These are phyloP conservation scores for Phytophthora pisi DNA, from an alignment of 352 stramenopile species.

Conservation along the genomic window DNA sequence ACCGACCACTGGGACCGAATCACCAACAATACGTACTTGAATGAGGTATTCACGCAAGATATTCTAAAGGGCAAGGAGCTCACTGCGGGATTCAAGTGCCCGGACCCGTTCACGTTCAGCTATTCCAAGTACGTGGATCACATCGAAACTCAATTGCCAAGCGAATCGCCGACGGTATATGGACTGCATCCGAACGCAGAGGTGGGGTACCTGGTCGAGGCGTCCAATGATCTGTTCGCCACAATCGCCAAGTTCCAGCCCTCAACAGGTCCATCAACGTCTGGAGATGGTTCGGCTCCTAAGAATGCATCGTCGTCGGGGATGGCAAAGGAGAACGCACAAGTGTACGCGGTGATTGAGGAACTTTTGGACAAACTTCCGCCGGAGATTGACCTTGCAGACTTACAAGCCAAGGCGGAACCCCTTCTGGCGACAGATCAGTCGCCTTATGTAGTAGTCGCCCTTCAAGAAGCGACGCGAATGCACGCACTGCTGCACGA, in stretches of 20 bases:
- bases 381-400: slow-evolving; percentile 57
- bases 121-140: slow-evolving; percentile 95
- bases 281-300: slow-evolving; percentile 35
- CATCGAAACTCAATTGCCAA: slow-evolving; percentile 72
- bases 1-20: slow-evolving; percentile 87
- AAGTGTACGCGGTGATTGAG: slow-evolving; percentile 59
- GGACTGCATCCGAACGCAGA: slow-evolving; percentile 83
- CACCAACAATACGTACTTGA: slow-evolving; percentile 81
- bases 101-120: slow-evolving; percentile 66
- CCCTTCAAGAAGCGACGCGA: slow-evolving; percentile 78
- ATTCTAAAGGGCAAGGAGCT: slow-evolving; percentile 63
- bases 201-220: slow-evolving; percentile 77
- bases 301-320: slow-evolving; percentile 11
- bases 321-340: slow-evolving; percentile 33
- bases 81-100: slow-evolving; percentile 76
- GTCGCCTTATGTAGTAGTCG: slow-evolving; percentile 84
- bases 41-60: slow-evolving; percentile 65
- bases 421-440: slow-evolving; percentile 66
- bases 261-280: slow-evolving; percentile 60
- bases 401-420: slow-evolving; percentile 56
- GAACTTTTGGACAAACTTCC: slow-evolving; percentile 65
- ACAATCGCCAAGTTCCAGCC: slow-evolving; percentile 89
- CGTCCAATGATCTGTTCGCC: slow-evolving; percentile 85
- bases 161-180: slow-evolving; percentile 72
- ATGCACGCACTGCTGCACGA: slow-evolving; percentile 76